Evolutionary conservation across 305 asterid species (phyloP), one percentile per base, ranked within the genome.

Genomic region (Solanum hybrid): DNA sequence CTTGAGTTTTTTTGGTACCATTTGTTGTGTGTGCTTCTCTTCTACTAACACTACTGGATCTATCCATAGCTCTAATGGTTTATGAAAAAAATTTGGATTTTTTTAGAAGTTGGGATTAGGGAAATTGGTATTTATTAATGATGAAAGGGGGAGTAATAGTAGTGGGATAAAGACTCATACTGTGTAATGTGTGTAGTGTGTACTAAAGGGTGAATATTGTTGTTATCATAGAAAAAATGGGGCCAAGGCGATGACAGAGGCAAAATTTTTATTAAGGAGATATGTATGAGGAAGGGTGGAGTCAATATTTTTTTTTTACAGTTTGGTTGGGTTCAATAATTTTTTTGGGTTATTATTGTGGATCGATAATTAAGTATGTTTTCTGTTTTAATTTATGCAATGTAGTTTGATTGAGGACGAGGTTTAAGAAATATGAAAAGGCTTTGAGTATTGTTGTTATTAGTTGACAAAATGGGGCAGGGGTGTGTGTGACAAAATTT

Each of bases 11-110:
- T 51, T 31, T 51, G 75, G 88, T 51, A 84, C 37, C 26, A 29
- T 83, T 83, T 51, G 88, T 18, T 84, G 88, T 29, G 28, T 29
- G 34, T 83, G 31, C 11, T 51, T 84, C 88, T 51, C 88, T 84
- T 31, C 88, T 84, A 84, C 5, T 9, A 28, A 5, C 29, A 84
- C 88, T 51, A 20, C 9, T 84, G 75, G 88, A 84, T 84, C 88
- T 84, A 51, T 84, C 88, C 88, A 84, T 84, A 26, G 39, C 31
- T 81, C 20, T 39, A 13, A 5, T 40, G 69, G 12, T n/a, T 16
- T 36, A 26, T n/a, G 76, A n/a, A 74, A 14, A 73, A 64, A 61
- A 8, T 12, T 42, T 42, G 20, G 20, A 42, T 42, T 42, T 13
- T 42, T 42, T 42, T 61, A 37, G 5, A 77, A 34, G 46, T n/a